Evolutionary conservation across 2,329 filamentous ascomycete genomes (phyloP), one percentile per base, ranked within the genome.

Genomic region (Clathrospora elynae): DNA sequence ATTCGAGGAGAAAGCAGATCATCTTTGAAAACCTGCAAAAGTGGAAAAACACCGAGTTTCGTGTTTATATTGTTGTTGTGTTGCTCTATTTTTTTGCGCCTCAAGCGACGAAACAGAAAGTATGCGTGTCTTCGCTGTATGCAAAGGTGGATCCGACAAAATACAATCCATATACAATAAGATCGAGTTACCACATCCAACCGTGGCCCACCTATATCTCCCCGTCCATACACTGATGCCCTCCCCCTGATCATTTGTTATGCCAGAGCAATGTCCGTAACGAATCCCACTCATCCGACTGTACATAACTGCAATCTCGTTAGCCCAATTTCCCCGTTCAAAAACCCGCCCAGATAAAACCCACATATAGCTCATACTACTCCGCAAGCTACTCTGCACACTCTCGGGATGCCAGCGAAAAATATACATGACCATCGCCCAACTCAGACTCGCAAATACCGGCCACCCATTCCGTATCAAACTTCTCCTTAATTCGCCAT

Each of bases 331-430:
- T 6, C 13, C 2, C 5, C 4, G 4, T 9, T 4, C 3, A 19
- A 7, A 7, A 23, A 37, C 34, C 5, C 34, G 11, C 2, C 31
- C 26, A 11, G 43, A 16, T 24, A 22, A 8, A 20, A 78, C 82
- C 66, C 92, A 99, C 77, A 99, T 96, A 67, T 99, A 99, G 60
- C 83, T 88, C 93, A 99, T 99, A 75, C 90, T 96, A 73, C 85
- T 91, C 70, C 90, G 82, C 77, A 99, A 74, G 71, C 91, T 96
- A 47, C 85, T 83, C 78, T 96, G 93, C 66, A 99, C 80, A 42
- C 88, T 89, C 61, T 95, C 89, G 4, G 93, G 90, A 74, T 97
- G 85, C 81, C 87, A 88, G 61, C 88, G 82, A 77, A 96, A 99
- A 49, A 99, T 73, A 74, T 92, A 90, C 93, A 99, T 99, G 53